Percentiles rank a stretch among this genome's conserved stretches.
These are phyloP conservation scores for Naematelia encephala DNA, from an alignment of 768 basidiomycete species.

Conservation along the genomic window DNA sequence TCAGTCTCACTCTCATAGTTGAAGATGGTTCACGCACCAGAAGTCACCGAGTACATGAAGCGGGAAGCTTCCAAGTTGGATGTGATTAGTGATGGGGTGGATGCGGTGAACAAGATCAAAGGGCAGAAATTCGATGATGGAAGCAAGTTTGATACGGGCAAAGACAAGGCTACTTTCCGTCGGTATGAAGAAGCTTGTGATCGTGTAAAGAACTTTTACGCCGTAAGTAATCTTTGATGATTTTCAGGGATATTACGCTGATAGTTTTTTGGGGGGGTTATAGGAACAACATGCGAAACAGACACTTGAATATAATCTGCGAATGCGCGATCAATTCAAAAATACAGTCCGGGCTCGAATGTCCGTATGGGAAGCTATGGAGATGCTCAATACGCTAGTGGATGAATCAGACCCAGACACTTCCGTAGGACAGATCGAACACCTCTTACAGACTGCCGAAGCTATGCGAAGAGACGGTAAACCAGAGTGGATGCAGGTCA, in stretches of 20 bases:
- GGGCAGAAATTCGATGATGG: slow-evolving; percentile 27
- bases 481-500: slow-evolving; percentile 58
- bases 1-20: too few relatives aligned
- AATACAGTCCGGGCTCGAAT: slow-evolving; percentile 67
- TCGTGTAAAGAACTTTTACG: slow-evolving; percentile 47
- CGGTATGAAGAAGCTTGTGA: slow-evolving; percentile 47
- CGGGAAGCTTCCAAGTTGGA: slow-evolving; percentile 35
- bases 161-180: slow-evolving; percentile 47
- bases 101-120: slow-evolving; percentile 47
- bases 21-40: slow-evolving; percentile 37
- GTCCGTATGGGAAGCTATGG: slow-evolving; percentile 53
- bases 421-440: slow-evolving; percentile 70
- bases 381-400: slow-evolving; percentile 74
- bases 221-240: slow-evolving; percentile 19
- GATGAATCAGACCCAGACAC: slow-evolving; percentile 80
- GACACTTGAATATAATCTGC: slow-evolving; percentile 79
- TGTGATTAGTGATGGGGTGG: slow-evolving; percentile 41
- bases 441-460: slow-evolving; percentile 65
- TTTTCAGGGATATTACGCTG: background rate
- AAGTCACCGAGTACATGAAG: slow-evolving; percentile 39
- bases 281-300: slow-evolving; percentile 64
- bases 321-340: slow-evolving; percentile 68
- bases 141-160: slow-evolving; percentile 41
- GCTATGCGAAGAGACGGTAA: slow-evolving; percentile 50
- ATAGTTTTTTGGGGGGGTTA: too few relatives aligned